Percentiles rank a stretch among this genome's conserved stretches.
Evolutionary conservation across 371 early-diverging fungal genomes (phyloP).

Genomic region (Apophysomyces ossiformis): DNA sequence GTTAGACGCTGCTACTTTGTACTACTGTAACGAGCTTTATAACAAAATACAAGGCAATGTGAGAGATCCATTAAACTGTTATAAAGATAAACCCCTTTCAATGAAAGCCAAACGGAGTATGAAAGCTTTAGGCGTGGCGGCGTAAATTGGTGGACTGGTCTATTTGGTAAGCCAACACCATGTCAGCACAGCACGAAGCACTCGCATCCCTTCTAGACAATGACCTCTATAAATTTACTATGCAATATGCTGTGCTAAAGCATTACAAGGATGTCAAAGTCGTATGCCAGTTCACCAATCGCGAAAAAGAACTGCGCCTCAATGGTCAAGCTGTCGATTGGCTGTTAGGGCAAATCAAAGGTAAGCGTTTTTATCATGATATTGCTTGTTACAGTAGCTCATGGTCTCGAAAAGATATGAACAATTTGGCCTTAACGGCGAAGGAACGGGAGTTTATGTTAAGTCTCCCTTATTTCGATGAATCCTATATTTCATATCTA

Average conservation of each 20-base stretch:
- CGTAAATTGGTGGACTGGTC: no score
- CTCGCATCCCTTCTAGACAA: constrained; percentile 69
- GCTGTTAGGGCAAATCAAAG: constrained; percentile 50
- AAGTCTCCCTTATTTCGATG: constrained; percentile 53
- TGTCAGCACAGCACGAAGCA: constrained; percentile 29
- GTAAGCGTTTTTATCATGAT: constrained; percentile 26
- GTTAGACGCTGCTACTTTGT: no score
- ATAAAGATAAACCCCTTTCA: no score
- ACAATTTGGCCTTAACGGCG: constrained; percentile 41
- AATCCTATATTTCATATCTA: constrained; percentile 65
- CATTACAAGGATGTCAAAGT: constrained; percentile 72
- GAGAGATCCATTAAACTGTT: no score
- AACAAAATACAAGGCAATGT: no score
- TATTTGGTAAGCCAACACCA: background rate
- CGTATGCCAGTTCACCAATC: constrained; percentile 72
- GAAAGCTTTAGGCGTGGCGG: no score
- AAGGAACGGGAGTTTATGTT: constrained; percentile 63
- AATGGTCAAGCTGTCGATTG: constrained; percentile 52
- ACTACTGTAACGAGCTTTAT: no score
- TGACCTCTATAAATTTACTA: constrained; percentile 83
- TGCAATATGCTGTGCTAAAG: constrained; percentile 78
- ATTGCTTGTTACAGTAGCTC: background rate
- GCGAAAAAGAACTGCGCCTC: constrained; percentile 51
- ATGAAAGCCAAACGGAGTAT: no score
- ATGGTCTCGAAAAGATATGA: constrained; percentile 30